phyloP scores from a whole-genome alignment of 2,329 filamentous ascomycete species.

The Fusarium sp. region DNA sequence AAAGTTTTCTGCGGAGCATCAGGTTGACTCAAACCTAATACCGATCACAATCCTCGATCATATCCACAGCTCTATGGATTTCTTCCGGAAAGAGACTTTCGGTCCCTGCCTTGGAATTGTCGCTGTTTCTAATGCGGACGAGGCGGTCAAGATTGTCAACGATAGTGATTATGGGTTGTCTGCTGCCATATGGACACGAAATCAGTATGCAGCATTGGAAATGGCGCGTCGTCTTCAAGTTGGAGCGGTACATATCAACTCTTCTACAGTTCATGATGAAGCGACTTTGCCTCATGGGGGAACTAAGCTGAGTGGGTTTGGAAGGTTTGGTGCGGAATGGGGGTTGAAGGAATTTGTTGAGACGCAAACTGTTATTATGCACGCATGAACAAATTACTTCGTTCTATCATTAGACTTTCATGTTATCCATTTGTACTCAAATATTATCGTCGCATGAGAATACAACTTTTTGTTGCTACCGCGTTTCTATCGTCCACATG shows the following conservation, averaged over 20 bases:
- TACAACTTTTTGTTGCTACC: too few species aligned
- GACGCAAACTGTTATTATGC: neutral
- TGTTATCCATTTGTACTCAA: accelerated
- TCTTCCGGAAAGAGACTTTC: neutral
- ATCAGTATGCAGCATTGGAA: neutral
- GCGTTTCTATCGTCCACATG: too few species aligned
- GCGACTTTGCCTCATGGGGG: neutral
- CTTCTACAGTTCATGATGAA: neutral
- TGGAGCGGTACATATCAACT: neutral
- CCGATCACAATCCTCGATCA: neutral
- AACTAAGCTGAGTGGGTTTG: neutral
- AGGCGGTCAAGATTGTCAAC: neutral
- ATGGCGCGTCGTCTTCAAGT: neutral
- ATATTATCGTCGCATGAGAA: accelerated
- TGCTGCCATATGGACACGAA: neutral
- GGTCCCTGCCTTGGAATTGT: neutral
- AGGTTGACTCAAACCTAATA: accelerated
- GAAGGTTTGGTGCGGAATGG: neutral
- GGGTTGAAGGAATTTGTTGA: neutral
- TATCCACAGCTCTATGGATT: neutral
- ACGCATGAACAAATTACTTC: neutral
- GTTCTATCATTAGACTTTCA: neutral
- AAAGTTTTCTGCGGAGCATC: accelerated
- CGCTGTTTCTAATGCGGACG: neutral
- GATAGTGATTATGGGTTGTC: neutral